phyloP scores from a whole-genome alignment of 495 filamentous ascomycete species.

The Clohesyomyces aquaticus region DNA sequence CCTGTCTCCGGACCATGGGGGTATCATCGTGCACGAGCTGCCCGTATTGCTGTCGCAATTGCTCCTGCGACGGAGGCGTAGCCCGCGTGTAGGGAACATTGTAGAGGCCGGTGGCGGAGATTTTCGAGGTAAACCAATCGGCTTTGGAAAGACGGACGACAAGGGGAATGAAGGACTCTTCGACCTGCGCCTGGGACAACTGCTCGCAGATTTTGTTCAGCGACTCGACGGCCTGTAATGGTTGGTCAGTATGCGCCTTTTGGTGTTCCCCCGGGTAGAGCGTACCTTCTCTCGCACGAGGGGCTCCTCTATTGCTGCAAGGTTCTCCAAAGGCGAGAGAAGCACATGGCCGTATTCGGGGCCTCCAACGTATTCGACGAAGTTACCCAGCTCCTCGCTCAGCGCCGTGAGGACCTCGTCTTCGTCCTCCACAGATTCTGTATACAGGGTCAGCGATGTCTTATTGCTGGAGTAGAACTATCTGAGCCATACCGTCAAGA shows the following conservation, averaged over 20 bases:
- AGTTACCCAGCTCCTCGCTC: slow-evolving; percentile 92
- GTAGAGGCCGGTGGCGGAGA: slow-evolving; percentile 94
- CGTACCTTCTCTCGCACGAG: slow-evolving; percentile 92
- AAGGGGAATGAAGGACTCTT: slow-evolving; percentile 94
- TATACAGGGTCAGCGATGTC: slow-evolving; percentile 12
- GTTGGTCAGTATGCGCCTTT: slow-evolving; percentile 6
- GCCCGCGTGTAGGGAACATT: slow-evolving; percentile 90
- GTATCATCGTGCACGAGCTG: slow-evolving; percentile 96
- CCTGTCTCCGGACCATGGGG: slow-evolving; percentile 96
- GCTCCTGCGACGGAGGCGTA: slow-evolving; percentile 79
- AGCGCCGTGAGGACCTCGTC: slow-evolving; percentile 97
- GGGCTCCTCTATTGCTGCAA: slow-evolving; percentile 97
- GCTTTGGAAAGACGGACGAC: slow-evolving; percentile 94
- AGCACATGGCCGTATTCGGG: slow-evolving; percentile 93
- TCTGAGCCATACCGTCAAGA: slow-evolving; percentile 75
- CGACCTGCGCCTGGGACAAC: slow-evolving; percentile 86
- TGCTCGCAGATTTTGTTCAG: slow-evolving; percentile 97
- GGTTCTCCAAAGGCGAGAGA: slow-evolving; percentile 93
- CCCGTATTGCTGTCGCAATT: slow-evolving; percentile 84
- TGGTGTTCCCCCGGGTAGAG: slow-evolving; percentile 22
- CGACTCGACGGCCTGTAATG: slow-evolving; percentile 85
- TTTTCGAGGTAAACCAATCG: slow-evolving; percentile 99
- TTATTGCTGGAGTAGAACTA: not conserved
- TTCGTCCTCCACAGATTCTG: slow-evolving; percentile 98
- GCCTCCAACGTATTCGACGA: slow-evolving; percentile 97